Base-by-base conservation (phyloP, 495 filamentous ascomycete species). In the Penicillium turbatum region DNA sequence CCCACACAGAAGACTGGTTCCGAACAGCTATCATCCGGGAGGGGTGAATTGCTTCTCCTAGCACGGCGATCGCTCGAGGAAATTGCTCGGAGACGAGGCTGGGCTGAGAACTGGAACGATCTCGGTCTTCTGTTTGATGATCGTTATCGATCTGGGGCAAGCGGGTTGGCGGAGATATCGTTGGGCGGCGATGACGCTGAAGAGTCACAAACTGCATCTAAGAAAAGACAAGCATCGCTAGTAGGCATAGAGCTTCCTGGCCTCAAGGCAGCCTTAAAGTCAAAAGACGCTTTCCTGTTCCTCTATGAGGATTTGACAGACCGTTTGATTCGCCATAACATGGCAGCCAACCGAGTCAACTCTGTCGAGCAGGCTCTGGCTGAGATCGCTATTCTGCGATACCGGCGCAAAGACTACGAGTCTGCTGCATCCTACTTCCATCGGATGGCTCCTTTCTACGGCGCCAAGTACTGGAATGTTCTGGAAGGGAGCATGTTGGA, bases 331-430 rank as follows among this genome's bases (percentile, higher is more conserved):
- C 82, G 85, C 2, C 85, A 89, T 67, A 89, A 87, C 64, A 80
- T 83, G 30, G 77, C 90, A 7, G 92, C 90, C 11, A 86, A 84
- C 36, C 86, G 88, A 55, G 74, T 71, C 1, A 87, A 93, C 56
- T 87, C 88, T 16, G 84, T 85, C 0, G 85, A 95, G 56, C 77
- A 82, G 30, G 83, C 85, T 39, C 82, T 92, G 68, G 87, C 89
- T 13, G 93, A 98, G 66, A 80, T 97, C 24, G 93, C 93, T 6
- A 77, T 89, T 10, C 72, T 96, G 46, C 88, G 90, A 69, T 95
- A 86, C 73, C 82, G 75, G 54, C 83, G 74, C 48, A 63, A 52
- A 38, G 88, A 97, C 56, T 92, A 85, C 66, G 76, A 65, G 10
- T 78, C 82, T 11, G 92, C 92, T 11, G 86, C 89, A 2, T 82